These are phyloP conservation scores for Ganoderma resinaceum DNA, from an alignment of 1,284 basidiomycete species.

Conservation along the genomic window DNA sequence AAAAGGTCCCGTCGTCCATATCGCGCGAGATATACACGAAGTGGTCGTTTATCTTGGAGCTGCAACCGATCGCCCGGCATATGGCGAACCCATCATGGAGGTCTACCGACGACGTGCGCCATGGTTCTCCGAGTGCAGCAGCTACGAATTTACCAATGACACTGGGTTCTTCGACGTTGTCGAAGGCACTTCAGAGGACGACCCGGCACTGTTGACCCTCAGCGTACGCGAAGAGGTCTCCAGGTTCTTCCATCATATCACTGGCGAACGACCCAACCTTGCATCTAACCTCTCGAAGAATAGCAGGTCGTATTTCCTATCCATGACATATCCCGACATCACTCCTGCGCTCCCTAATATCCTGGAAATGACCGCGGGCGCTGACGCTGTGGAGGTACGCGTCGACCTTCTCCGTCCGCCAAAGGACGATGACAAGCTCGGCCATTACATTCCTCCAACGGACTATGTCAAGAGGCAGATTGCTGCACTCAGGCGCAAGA, in stretches of 20 bases:
- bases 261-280: slow-evolving; percentile 76
- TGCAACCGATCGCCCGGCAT: slow-evolving; percentile 84
- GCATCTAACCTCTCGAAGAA: slow-evolving; percentile 64
- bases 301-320: slow-evolving; percentile 88
- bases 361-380: slow-evolving; percentile 81
- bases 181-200: slow-evolving; percentile 5
- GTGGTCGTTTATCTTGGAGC: slow-evolving; percentile 81
- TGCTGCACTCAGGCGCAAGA: slow-evolving; percentile 79
- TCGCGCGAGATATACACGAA: slow-evolving; percentile 74
- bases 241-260: slow-evolving; percentile 91
- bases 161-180: slow-evolving; percentile 47
- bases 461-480: slow-evolving; percentile 87
- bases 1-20: slow-evolving; percentile 74
- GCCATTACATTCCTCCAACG: slow-evolving; percentile 69
- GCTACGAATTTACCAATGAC: slow-evolving; percentile 86
- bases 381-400: slow-evolving; percentile 92
- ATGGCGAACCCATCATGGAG: slow-evolving; percentile 84
- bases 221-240: slow-evolving; percentile 56
- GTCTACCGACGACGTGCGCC: slow-evolving; percentile 87
- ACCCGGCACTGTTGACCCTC: slow-evolving; percentile 22
- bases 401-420: slow-evolving; percentile 85
- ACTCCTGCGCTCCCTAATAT: slow-evolving; percentile 75
- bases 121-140: slow-evolving; percentile 90
- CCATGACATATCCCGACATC: slow-evolving; percentile 91
- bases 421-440: slow-evolving; percentile 51